A percentile compares a stretch with the other conserved stretches of the same genome.
Conservation (phyloP, 2,329 filamentous ascomycete species). For the Aspergillus pseudotamarii region DNA sequence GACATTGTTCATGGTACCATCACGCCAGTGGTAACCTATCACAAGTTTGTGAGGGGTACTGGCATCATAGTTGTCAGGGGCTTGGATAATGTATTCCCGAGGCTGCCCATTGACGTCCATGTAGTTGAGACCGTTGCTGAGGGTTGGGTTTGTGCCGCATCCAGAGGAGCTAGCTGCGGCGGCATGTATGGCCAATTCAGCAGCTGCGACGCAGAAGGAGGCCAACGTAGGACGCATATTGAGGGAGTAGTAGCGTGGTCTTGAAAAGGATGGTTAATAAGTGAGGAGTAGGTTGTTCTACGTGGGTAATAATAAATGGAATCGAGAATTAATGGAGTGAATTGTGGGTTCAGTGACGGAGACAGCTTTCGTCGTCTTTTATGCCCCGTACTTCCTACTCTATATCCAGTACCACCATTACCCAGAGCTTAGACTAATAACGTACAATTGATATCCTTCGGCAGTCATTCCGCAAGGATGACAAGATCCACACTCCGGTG, state of each 20-base stretch:
- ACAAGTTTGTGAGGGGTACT: conserved; percentile 4
- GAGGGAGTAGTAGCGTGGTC: neutral
- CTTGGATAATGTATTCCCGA: conserved; percentile 8
- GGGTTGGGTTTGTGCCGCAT: conserved; percentile 12
- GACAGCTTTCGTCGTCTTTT: neutral
- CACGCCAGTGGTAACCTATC: conserved; percentile 9
- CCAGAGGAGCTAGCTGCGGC: conserved; percentile 8
- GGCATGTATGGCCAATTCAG: neutral
- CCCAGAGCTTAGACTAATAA: neutral
- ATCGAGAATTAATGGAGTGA: neutral
- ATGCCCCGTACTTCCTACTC: neutral
- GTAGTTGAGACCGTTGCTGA: conserved; percentile 1
- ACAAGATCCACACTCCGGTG: neutral
- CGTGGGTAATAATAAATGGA: neutral
- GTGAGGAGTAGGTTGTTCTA: neutral
- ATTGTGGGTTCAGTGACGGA: neutral
- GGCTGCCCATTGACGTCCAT: neutral
- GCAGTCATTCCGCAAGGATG: neutral
- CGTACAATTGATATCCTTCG: neutral
- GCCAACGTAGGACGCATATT: neutral
- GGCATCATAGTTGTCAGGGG: conserved; percentile 5
- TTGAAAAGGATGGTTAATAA: neutral
- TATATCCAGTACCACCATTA: neutral
- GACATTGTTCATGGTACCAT: conserved; percentile 7
- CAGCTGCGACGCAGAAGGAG: neutral